These are phyloP conservation scores for Geranomyces michiganensis DNA, from an alignment of 192 early-diverging fungal species.

Conservation along the genomic window DNA sequence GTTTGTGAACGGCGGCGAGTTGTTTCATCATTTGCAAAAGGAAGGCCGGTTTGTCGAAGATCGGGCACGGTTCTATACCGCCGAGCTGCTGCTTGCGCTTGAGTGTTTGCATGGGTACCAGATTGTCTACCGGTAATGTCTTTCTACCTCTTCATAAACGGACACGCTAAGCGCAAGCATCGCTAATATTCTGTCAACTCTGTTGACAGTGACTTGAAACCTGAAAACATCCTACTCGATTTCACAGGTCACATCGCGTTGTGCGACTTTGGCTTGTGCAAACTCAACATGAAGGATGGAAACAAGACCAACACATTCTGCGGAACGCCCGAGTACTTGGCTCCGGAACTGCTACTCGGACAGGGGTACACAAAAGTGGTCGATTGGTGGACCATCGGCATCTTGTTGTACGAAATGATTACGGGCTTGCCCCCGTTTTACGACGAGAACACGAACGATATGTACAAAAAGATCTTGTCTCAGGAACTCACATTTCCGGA, in stretches of 20 bases:
- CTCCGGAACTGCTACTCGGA: constrained; percentile 80
- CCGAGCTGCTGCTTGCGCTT: constrained; percentile 87
- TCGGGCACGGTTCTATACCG: constrained; percentile 77
- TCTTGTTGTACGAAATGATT: constrained; percentile 75
- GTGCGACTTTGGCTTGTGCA: constrained; percentile 92
- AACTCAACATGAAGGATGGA: constrained; percentile 91
- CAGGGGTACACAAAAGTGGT: constrained; percentile 90
- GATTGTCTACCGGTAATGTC: constrained; percentile 70
- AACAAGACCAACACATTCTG: constrained; percentile 90
- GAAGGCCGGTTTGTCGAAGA: constrained; percentile 66
- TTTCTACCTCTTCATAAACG: background rate
- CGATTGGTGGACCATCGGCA: constrained; percentile 98
- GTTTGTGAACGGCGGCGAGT: constrained; percentile 95
- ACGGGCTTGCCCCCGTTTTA: constrained; percentile 79
- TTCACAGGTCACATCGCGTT: constrained; percentile 92
- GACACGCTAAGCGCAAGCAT: background rate
- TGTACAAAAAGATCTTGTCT: constrained; percentile 88
- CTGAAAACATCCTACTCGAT: constrained; percentile 94
- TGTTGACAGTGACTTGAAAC: constrained; percentile 80
- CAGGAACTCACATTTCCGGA: constrained; percentile 74
- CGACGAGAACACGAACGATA: constrained; percentile 92
- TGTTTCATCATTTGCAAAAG: constrained; percentile 74
- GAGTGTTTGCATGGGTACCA: constrained; percentile 92
- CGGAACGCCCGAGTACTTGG: constrained; percentile 90
- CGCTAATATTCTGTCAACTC: background rate